Evolutionary conservation across 78 protist genomes (phyloP).

Genomic region (Guillardia theta): DNA sequence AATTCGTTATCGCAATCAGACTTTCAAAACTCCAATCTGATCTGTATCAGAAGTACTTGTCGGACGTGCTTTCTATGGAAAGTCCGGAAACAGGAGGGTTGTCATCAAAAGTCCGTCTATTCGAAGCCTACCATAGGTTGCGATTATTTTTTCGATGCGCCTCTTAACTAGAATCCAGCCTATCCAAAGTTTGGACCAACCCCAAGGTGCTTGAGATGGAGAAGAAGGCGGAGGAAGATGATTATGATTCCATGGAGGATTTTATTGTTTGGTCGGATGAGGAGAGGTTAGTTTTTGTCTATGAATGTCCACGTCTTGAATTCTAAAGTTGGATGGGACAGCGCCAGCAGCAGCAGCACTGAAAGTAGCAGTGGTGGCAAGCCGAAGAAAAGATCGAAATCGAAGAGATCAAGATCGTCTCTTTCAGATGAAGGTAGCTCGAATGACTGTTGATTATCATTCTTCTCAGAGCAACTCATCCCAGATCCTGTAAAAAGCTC

Average conservation of each 20-base stretch:
- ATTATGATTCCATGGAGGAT: not conserved
- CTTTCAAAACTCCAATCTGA: not conserved
- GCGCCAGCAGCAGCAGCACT: no score
- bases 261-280: not conserved
- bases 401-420: no score
- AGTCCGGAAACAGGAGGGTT: no score
- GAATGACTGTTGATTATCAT: no score
- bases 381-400: no score
- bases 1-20: not conserved
- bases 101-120: not conserved
- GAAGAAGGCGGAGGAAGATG: not conserved
- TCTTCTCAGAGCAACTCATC: no score
- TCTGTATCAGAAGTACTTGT: not conserved
- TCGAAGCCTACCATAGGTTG: not conserved
- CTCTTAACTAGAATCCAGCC: no score
- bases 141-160: no score
- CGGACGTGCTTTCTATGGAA: no score
- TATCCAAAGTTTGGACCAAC: not conserved
- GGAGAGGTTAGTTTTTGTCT: not conserved
- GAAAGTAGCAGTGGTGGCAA: no score
- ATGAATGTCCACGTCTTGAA: not conserved
- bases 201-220: not conserved
- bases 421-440: no score
- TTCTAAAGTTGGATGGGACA: not conserved
- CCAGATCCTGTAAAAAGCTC: no score